These are phyloP conservation scores for Paxillus involutus DNA, from an alignment of 768 basidiomycete species.

Conservation along the genomic window DNA sequence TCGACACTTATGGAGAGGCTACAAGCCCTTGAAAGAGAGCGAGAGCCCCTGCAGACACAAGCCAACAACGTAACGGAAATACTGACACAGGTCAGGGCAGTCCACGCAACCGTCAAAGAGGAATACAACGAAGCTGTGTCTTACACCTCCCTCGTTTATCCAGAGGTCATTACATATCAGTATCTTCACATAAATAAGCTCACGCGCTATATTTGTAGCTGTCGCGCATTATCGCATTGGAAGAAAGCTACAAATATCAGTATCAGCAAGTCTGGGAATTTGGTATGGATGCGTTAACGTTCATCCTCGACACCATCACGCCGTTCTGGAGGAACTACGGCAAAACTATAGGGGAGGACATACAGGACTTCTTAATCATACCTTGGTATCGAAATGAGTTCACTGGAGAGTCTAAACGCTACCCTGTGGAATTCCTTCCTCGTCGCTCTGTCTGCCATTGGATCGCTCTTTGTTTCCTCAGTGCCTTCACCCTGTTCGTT, in stretches of 20 bases:
- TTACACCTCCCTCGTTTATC: constrained; percentile 74
- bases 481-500: constrained; percentile 44
- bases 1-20: constrained; percentile 48
- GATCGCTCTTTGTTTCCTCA: constrained; percentile 58
- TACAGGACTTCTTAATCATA: constrained; percentile 78
- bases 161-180: constrained; percentile 51
- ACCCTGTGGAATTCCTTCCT: constrained; percentile 58
- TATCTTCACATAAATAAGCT: background rate
- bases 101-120: constrained; percentile 57
- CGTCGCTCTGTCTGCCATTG: constrained; percentile 67
- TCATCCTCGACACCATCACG: constrained; percentile 72
- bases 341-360: constrained; percentile 77
- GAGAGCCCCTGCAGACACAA: constrained; percentile 42
- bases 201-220: constrained; percentile 41
- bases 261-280: constrained; percentile 83
- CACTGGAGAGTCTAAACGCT: constrained; percentile 72
- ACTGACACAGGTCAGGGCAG: constrained; percentile 51
- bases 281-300: constrained; percentile 74
- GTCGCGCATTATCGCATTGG: constrained; percentile 65
- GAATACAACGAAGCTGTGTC: constrained; percentile 65
- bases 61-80: constrained; percentile 49
- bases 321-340: constrained; percentile 84
- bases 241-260: constrained; percentile 78
- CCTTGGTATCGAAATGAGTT: constrained; percentile 84
- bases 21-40: constrained; percentile 48